Evolutionary conservation across 192 early-diverging fungal species (phyloP).

Genomic region (Phycomyces nitens): DNA sequence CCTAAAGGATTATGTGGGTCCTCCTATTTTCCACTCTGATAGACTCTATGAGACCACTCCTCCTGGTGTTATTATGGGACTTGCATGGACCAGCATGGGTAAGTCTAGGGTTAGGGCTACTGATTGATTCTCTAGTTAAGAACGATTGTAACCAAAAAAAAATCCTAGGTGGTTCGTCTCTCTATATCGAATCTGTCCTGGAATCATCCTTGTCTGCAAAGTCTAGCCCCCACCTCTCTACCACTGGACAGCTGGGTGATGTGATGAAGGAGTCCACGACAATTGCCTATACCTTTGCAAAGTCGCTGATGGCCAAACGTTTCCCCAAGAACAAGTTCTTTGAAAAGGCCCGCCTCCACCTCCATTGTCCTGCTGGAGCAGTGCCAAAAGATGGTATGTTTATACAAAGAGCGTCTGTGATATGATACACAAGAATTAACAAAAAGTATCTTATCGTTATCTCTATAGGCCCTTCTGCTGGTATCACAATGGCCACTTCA

Average conservation of each 20-base stretch:
- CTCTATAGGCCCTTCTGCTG: conserved; percentile 81
- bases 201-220: conserved; percentile 61
- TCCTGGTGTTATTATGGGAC: conserved; percentile 91
- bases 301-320: conserved; percentile 68
- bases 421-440: not conserved
- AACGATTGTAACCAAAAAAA: not conserved
- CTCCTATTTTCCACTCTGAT: conserved; percentile 79
- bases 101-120: conserved; percentile 13
- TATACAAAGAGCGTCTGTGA: not conserved
- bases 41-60: conserved; percentile 86
- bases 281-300: conserved; percentile 96
- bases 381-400: conserved; percentile 91
- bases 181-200: conserved; percentile 92
- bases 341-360: conserved; percentile 81
- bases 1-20: conserved; percentile 90
- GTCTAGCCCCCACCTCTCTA: conserved; percentile 58
- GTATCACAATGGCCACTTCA: conserved; percentile 93
- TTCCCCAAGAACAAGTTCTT: conserved; percentile 91
- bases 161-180: conserved; percentile 64
- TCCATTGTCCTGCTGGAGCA: conserved; percentile 97
- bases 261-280: conserved; percentile 98
- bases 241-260: conserved; percentile 96
- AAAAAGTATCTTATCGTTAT: not conserved
- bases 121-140: too few species aligned
- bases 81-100: conserved; percentile 95